A percentile compares a stretch with the other conserved stretches of the same genome.
Evolutionary conservation across 805 yeast genomes (phyloP).

Genomic region (Clavispora asparagi): DNA sequence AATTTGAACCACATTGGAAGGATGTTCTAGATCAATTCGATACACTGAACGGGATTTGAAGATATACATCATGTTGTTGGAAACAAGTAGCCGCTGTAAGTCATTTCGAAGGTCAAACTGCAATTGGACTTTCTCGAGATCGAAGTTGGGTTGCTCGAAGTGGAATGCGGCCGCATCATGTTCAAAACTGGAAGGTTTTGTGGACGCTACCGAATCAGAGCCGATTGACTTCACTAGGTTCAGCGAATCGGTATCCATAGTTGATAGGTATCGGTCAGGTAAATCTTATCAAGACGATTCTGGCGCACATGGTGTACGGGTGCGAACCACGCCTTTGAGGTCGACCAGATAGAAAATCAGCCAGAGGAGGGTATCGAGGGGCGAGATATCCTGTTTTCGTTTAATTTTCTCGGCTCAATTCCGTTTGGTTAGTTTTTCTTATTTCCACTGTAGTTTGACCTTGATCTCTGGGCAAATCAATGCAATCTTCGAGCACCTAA

Average conservation of each 20-base stretch:
- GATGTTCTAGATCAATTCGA: conserved; percentile 32
- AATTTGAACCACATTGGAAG: conserved; percentile 25
- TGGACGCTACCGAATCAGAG: neutral
- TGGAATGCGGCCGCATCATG: neutral
- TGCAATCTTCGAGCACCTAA: too few relatives aligned
- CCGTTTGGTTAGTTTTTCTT: too few relatives aligned
- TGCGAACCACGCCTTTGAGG: neutral
- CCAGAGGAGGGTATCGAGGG: too few relatives aligned
- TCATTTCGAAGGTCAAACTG: conserved; percentile 29
- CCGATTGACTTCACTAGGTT: conserved; percentile 1
- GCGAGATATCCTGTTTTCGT: too few relatives aligned
- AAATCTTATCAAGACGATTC: neutral
- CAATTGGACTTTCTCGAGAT: conserved; percentile 34
- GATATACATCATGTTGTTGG: conserved; percentile 32
- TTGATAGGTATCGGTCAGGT: neutral
- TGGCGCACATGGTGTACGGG: neutral
- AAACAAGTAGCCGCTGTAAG: conserved; percentile 23
- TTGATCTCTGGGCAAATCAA: too few relatives aligned
- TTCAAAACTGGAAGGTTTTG: neutral
- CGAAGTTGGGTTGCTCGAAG: conserved; percentile 20
- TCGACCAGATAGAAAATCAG: too few relatives aligned
- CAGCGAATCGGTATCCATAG: neutral
- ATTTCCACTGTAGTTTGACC: too few relatives aligned
- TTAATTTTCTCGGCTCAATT: too few relatives aligned
- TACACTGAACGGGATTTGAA: conserved; percentile 17